Evolutionary conservation across 2,329 filamentous ascomycete genomes (phyloP).

Genomic region (Thielaviopsis cerberus): DNA sequence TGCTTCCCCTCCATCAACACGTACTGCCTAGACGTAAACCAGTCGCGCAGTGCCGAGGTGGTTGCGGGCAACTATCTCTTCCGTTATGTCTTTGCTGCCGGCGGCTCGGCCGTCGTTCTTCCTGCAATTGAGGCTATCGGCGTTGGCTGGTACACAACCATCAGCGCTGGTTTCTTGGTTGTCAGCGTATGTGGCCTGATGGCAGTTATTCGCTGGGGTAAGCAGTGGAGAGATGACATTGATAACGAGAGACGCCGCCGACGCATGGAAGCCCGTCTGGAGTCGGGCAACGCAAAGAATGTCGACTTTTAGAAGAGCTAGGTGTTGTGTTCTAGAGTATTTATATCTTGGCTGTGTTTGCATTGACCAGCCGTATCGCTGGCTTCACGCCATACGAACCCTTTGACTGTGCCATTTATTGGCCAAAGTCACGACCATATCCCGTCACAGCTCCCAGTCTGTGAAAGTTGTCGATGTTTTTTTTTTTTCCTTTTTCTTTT

Average conservation of each 20-base stretch:
- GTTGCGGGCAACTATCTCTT: conserved; percentile 66
- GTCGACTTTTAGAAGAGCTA: not conserved
- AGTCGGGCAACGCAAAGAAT: not conserved
- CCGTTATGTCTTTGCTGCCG: conserved; percentile 55
- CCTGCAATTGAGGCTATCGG: conserved; percentile 58
- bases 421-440: not conserved
- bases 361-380: not conserved
- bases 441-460: not conserved
- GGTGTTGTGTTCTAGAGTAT: not conserved
- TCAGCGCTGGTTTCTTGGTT: conserved; percentile 26
- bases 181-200: conserved; percentile 8
- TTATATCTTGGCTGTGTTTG: not conserved
- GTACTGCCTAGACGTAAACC: conserved; percentile 71
- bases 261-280: conserved; percentile 3
- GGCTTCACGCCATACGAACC: not conserved
- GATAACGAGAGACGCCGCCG: conserved; percentile 13
- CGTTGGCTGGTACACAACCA: conserved; percentile 65
- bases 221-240: conserved; percentile 22
- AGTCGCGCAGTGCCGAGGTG: conserved; percentile 49
- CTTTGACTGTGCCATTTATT: not conserved
- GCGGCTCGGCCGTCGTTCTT: conserved; percentile 51
- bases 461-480: not conserved
- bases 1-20: conserved; percentile 61
- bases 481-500: not conserved
- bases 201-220: conserved; percentile 23